Base-by-base conservation (phyloP, 2,329 filamentous ascomycete species). In the Phaeosphaeriaceae sp. region DNA sequence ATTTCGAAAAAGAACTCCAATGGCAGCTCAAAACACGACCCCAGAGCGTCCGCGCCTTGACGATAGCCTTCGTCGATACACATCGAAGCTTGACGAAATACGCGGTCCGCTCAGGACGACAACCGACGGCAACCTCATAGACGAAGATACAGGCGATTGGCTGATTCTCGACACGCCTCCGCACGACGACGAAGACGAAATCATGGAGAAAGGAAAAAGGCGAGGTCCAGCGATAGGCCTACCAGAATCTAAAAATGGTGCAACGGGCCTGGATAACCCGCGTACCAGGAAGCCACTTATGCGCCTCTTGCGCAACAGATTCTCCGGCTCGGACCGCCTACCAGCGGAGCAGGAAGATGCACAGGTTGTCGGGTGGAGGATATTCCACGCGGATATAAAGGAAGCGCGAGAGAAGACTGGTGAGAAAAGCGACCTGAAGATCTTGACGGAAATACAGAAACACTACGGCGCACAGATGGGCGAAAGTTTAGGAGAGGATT, bases 231-330 rank as follows among this genome's bases (percentile, higher is more conserved):
- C 19, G 0, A 42, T 60, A 11, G 15, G 53, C 9, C 43, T 60
- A 4, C 56, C 56, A 15, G 58, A 65, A 28, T 26, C 50, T 8
- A 60, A 63, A 44, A 65, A 63, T 42, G 56, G 61, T 8, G 64
- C 53, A 5, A 60, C 55, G 19, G 56, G 51, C 26, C 24, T 52
- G 21, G 51, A 64, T 2, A 35, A 54, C 46, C 46, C 61, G 23
- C 59, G 61, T n/a, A 32, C 51, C 32, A 40, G 51, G 17, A 53
- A 53, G 40, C 42, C 51, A 4, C 21, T 43, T 9, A 21, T 19
- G 22, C 53, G 53, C 11, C 32, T 28, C 21, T 21, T 55, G n/a
- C 53, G 53, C 32, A 55, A 55, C 46, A 55, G 26, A 21, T 24
- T 48, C 7, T 48, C 21, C 10, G 30, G 32, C 44, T 49, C 22